Evolutionary conservation across 2,329 filamentous ascomycete genomes (phyloP).

Genomic region (Tolypocladium ovalisporum): DNA sequence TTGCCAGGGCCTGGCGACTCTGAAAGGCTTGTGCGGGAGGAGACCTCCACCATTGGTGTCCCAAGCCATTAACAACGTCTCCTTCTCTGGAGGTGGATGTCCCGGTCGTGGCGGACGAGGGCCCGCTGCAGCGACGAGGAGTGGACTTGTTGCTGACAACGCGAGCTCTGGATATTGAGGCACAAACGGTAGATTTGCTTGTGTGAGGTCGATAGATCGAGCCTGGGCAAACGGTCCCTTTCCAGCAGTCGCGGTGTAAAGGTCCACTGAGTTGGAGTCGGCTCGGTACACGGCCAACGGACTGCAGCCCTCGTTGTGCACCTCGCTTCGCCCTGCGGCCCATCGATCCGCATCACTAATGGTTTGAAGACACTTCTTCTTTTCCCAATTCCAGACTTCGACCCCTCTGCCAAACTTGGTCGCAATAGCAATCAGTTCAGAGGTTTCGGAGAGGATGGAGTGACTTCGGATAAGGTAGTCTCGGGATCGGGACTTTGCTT

Average conservation of each 20-base stretch:
- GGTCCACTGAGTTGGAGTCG: constrained; percentile 18
- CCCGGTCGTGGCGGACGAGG: constrained; percentile 25
- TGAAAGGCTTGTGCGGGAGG: constrained; percentile 20
- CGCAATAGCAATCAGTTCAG: constrained; percentile 26
- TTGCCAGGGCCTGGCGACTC: constrained; percentile 24
- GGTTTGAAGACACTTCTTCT: constrained; percentile 26
- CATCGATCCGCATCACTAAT: constrained; percentile 26
- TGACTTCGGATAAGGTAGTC: constrained; percentile 32
- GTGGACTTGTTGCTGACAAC: constrained; percentile 25
- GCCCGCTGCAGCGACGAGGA: constrained; percentile 26
- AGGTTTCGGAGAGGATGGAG: constrained; percentile 27
- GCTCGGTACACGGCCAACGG: constrained; percentile 24
- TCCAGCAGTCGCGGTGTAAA: constrained; percentile 18
- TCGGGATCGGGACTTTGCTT: constrained; percentile 24
- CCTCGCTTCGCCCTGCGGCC: constrained; percentile 23
- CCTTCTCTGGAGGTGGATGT: constrained; percentile 23
- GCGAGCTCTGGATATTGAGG: constrained; percentile 29
- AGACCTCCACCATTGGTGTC: constrained; percentile 18
- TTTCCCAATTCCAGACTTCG: constrained; percentile 28
- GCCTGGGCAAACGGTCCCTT: constrained; percentile 26
- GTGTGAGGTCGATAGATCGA: constrained; percentile 22
- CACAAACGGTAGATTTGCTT: constrained; percentile 22
- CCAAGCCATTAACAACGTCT: constrained; percentile 28
- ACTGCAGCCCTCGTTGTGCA: constrained; percentile 20
- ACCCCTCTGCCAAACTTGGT: constrained; percentile 26